Conservation (phyloP, 2,329 filamentous ascomycete species). For the Sporothrix schenckii region DNA sequence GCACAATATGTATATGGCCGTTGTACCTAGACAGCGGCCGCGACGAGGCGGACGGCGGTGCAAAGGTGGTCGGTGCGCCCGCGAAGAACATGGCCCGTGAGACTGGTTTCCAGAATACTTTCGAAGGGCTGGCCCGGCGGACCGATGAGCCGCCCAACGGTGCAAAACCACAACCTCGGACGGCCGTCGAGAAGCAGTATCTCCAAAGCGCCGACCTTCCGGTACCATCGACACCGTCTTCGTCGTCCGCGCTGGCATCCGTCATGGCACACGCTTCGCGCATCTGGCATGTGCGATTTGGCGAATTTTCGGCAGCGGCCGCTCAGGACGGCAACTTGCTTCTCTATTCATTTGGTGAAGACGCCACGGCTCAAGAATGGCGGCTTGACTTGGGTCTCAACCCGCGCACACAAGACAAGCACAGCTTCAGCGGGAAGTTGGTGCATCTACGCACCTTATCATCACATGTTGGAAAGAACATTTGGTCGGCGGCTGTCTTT, state of each 20-base stretch:
- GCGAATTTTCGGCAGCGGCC: conserved; percentile 26
- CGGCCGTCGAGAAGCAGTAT: conserved; percentile 10
- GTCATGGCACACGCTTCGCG: conserved; percentile 85
- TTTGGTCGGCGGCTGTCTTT: conserved; percentile 71
- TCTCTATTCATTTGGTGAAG: conserved; percentile 82
- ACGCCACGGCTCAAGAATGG: conserved; percentile 78
- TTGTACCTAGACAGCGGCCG: conserved; percentile 9
- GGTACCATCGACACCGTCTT: conserved; percentile 29
- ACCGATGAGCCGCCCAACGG: background rate
- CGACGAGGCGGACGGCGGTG: too few species aligned
- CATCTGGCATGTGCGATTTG: conserved; percentile 83
- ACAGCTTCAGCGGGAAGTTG: conserved; percentile 44
- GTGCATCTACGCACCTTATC: conserved; percentile 59
- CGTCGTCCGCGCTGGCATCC: conserved; percentile 61
- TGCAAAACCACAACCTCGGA: background rate
- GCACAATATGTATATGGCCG: conserved; percentile 82
- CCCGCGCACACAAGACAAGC: background rate
- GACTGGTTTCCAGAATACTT: conserved; percentile 59
- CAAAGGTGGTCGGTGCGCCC: conserved; percentile 33
- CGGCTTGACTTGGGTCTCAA: conserved; percentile 49
- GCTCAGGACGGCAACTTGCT: conserved; percentile 12
- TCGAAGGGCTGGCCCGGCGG: conserved; percentile 38
- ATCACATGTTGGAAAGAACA: conserved; percentile 82
- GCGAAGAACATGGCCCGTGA: conserved; percentile 50
- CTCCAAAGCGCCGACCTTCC: conserved; percentile 1